Base-by-base conservation (phyloP, 2,329 filamentous ascomycete genomes). In the Cercospora nicotianae region DNA sequence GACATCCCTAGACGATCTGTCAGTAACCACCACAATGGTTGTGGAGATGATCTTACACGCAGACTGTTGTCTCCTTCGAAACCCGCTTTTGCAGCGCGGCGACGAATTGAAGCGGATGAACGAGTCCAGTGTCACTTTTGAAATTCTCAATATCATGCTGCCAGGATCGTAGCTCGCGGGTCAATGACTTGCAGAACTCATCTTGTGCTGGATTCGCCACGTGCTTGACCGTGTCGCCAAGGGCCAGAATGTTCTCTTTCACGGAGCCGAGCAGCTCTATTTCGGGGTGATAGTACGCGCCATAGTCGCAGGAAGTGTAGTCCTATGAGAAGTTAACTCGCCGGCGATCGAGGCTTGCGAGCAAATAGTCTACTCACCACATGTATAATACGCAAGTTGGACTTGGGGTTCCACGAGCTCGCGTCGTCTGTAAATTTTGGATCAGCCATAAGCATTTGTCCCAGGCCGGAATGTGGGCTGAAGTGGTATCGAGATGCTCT, bases 41-140 rank as follows among this genome's bases (percentile, higher is more conserved):
- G 23, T 4, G 23, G 23, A 26, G 23, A 26, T 26, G 23, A 26
- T 26, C 23, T 33, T 59, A 63, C 42, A 66, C 79, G n/a, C 77
- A 78, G 16, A 84, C 81, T 0, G 79, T 81, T 0, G 82, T 83
- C 48, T 79, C 74, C 8, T 80, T 75, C 5, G 77, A 76, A 7
- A 84, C 77, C 4, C 78, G 75, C 10, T 76, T 72, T 72, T 84
- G 83, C 16, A 84, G 78, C 5, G 79, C 72, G 2, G 77, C 76
- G 70, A 84, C 81, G 75, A 84, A 84, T 65, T 82, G 79, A 1
- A 83, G 75, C 0, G 83, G 83, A 61, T 84, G 81, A 0, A 84
- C 80, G 1, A 79, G 78, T 5, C 77, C 72, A 13, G 77, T 39
- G n/a, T 48, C 51, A 39, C 68, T 63, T 30, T 71, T 71, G 16